Evolutionary conservation across 2,329 filamentous ascomycete species (phyloP), one percentile per base, ranked within the genome.

Genomic region (Aspergillus neoniger): DNA sequence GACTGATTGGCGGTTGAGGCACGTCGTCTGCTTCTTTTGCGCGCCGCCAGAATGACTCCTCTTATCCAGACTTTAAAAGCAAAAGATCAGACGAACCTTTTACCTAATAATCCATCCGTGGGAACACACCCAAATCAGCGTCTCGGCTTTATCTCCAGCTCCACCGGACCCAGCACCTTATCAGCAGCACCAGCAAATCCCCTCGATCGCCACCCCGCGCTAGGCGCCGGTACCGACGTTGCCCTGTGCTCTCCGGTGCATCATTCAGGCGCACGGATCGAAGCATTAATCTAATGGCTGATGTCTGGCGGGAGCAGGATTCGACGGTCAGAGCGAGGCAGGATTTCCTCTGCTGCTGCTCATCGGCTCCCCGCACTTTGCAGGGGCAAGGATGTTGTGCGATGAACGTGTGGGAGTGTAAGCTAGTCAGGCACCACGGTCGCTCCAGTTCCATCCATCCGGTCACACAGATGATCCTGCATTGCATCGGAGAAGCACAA

Each of bases 141-240:
- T 19, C 51, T 58, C 60, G 58, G 50, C 63, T 70, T 69, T 70
- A 69, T 72, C 69, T 70, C 57, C 51, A 59, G 53, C 60, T 59
- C 59, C 64, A 67, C 53, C 84, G 21, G 21, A 75, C 73, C 59
- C 79, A 74, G 41, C 76, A 76, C 59, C 71, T 74, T 68, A 74
- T 72, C 67, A 68, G 69, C 25, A 47, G 28, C 32, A 28, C 30
- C 55, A 61, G 54, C 59, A 58, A 61, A 49, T 55, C 49, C 50
- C 36, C 41, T 57, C 50, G 56, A 60, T 65, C 57, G 63, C 63
- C 64, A 60, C 64, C 44, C 68, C 70, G 70, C 70, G 70, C 66
- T 70, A 70, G 66, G 66, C 71, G 67, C 68, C 58, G 57, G 48
- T 65, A 60, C 60, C 65, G 65, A 65, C 54, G 49, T 39, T 55